Evolutionary conservation across 176 grass and related monocot species (phyloP), one percentile per base, ranked within the genome.

Genomic region (Juncus inflexus): DNA sequence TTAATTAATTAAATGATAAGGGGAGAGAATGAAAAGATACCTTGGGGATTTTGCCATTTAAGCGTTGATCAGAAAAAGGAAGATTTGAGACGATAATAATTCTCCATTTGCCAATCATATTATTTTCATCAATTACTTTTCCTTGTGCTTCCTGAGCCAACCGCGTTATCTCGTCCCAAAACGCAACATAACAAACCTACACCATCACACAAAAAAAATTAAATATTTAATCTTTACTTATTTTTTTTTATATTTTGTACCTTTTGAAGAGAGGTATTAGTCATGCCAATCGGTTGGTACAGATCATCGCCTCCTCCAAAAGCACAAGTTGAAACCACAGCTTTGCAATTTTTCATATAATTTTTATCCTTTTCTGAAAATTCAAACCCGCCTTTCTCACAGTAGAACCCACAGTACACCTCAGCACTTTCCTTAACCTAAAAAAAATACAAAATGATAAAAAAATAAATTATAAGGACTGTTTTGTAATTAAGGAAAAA

Each of bases 11-110:
- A n/a, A n/a, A 28, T 28, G 19, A 28, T 28, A 28, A 28, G 19
- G 19, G 19, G 0, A 28, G 19, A 28, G 19, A 28, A 28, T 28
- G 43, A 0, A 9, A 7, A 6, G 1, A 9, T 80, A 92, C 94
- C 88, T 92, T 92, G 35, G 94, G 94, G 73, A 97, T 82, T 82
- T 97, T 97, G n/a, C 85, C 94, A 69, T 97, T 97, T 66, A 97
- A 69, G 8, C 83, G 77, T 78, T 92, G 94, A 89, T 97, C 88
- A 61, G 80, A 80, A 61, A 92, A 97, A 69, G 94, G 94, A 74
- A 97, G 94, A 61, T 89, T 47, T 3, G 50, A 81, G 15, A 92
- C 80, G 62, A 92, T 71, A 83, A 97, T 60, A 51, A 97, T 86
- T 14, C 78, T 71, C 94, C 94, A 97, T 58, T 78, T 80, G 37